Evolutionary conservation across 139 green algal genomes (phyloP), one percentile per base, ranked within the genome.

Genomic region (Eudorina sp.): DNA sequence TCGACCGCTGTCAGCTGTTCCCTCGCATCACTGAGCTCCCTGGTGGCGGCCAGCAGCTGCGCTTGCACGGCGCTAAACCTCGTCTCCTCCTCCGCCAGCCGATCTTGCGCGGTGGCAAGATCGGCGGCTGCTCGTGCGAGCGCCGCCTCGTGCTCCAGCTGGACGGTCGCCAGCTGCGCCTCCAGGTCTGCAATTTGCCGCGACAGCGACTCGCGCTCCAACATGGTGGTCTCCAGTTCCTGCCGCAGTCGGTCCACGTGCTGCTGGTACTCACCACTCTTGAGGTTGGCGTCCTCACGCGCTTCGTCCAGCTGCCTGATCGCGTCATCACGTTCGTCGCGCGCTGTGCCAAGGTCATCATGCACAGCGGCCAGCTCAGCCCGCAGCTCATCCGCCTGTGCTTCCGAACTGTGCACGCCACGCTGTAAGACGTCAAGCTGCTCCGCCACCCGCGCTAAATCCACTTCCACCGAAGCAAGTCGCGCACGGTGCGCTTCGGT

Each of bases 331-430:
- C 31, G 66, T 45, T 81, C 73, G 16, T 41, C 73, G 21, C n/a
- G 45, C 34, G 27, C 43, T 4, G 45, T 29, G 7, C 38, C 43
- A 3, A 64, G 73, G 16, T 62, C 43, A 27, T 81, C 31, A n/a
- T 41, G 78, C 7, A 31, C 23, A 4, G 58, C 78, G 1, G 60
- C 60, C 45, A 86, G 43, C 60, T 86, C 80, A 16, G 8, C 60
- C 29, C 60, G 41, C 80, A 86, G 80, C n/a, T 64, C 16, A 25
- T 86, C 60, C 0, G 80, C 60, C 80, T 48, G 62, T 1, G 60
- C 80, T 43, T 86, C 80, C 9, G 80, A 36, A 18, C 14, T 66
- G 29, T 21, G 31, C 4, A 86, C 34, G 41, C 36, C 80, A 46
- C 23, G 19, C 40, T 64, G 80, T 43, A 86, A 66, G 18, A 0